phyloP scores from a whole-genome alignment of 2,329 filamentous ascomycete species.

The Xylaria sp. region DNA sequence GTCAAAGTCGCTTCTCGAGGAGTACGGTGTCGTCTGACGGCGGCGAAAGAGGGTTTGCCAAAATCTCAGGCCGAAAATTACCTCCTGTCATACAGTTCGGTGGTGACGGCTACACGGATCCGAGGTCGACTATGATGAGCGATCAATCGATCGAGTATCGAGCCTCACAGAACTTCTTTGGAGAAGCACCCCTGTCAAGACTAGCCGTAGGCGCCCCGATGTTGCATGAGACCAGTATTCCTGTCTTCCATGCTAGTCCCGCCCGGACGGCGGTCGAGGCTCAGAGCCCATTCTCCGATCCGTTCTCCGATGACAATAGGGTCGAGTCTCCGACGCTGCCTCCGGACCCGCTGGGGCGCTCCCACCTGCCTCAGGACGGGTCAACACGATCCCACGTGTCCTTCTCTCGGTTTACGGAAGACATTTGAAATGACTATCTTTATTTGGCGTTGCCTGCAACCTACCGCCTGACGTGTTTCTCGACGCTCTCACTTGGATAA shows the following conservation, averaged over 20 bases:
- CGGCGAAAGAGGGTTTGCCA: conserved; percentile 70
- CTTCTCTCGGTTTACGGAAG: conserved; percentile 56
- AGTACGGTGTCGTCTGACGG: conserved; percentile 50
- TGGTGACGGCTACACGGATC: conserved; percentile 71
- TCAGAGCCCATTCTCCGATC: conserved; percentile 59
- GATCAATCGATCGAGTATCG: conserved; percentile 62
- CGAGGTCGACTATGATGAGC: conserved; percentile 57
- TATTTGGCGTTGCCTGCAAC: conserved; percentile 37
- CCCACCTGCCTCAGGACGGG: conserved; percentile 52
- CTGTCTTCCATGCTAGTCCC: conserved; percentile 73
- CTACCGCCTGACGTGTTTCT: conserved; percentile 43
- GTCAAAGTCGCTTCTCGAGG: conserved; percentile 52
- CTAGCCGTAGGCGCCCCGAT: conserved; percentile 68
- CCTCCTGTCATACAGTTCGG: conserved; percentile 71
- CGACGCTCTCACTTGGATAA: conserved; percentile 45
- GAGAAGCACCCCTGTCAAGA: conserved; percentile 50
- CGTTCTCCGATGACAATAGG: conserved; percentile 44
- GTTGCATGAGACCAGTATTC: conserved; percentile 69
- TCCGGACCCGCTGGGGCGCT: conserved; percentile 53
- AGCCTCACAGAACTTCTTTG: conserved; percentile 61
- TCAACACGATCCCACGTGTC: conserved; percentile 49
- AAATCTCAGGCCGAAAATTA: conserved; percentile 72
- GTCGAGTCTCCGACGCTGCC: conserved; percentile 43
- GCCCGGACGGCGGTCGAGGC: conserved; percentile 70
- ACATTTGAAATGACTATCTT: conserved; percentile 49